phyloP scores from a whole-genome alignment of 768 basidiomycete genomes.

The Termitomyces sp. region DNA sequence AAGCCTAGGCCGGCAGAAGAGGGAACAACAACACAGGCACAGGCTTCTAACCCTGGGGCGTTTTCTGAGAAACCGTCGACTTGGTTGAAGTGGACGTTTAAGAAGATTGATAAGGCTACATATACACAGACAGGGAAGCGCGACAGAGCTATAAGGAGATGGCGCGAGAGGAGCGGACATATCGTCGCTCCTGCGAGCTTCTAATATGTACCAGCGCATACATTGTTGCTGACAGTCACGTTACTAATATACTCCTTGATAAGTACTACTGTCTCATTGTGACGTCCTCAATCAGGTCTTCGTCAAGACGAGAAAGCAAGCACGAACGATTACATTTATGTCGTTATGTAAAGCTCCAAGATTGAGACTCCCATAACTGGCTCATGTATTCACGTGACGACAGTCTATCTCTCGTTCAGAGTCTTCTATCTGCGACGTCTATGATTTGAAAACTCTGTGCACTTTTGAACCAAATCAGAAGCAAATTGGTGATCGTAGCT shows the following conservation, averaged over 20 bases:
- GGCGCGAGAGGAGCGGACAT: background rate
- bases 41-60: background rate
- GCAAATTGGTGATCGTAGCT: background rate
- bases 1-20: background rate
- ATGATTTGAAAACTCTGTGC: background rate
- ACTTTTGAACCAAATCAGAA: background rate
- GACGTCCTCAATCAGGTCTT: no score
- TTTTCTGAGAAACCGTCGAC: background rate
- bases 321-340: no score
- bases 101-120: no score
- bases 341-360: no score
- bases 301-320: no score
- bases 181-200: background rate
- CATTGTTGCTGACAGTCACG: no score
- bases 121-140: background rate
- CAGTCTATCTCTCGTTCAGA: no score
- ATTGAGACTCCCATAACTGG: no score
- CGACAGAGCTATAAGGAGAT: background rate
- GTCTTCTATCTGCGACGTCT: background rate
- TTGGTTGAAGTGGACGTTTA: conserved; percentile 17
- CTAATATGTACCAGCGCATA: background rate
- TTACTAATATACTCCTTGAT: no score
- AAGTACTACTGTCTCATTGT: no score
- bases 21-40: background rate
- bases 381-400: no score